Evolutionary conservation across 2,329 filamentous ascomycete genomes (phyloP).

Genomic region (Penicillium sp.): DNA sequence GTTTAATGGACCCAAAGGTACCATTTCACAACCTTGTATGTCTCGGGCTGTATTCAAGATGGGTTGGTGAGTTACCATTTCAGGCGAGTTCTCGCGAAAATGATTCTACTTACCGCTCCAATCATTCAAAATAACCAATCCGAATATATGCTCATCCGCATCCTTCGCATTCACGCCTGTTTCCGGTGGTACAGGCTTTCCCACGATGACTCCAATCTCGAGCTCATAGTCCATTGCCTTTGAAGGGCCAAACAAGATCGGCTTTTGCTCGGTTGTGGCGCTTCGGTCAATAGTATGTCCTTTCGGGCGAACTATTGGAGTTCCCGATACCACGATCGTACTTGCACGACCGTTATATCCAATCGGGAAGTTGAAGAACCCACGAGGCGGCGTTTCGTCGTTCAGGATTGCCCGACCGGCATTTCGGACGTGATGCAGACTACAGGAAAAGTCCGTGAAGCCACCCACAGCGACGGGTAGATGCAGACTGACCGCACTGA

Average conservation of each 20-base stretch:
- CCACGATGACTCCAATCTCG: constrained; percentile 50
- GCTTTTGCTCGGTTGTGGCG: constrained; percentile 16
- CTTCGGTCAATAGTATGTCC: constrained; percentile 36
- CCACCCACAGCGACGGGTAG: constrained; percentile 58
- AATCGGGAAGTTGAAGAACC: constrained; percentile 52
- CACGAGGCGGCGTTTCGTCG: constrained; percentile 25
- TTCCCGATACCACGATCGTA: constrained; percentile 54
- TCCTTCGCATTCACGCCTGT: constrained; percentile 46
- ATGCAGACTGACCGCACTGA: constrained; percentile 51
- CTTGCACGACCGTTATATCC: constrained; percentile 59
- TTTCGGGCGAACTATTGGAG: constrained; percentile 49
- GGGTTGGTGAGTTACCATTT: neutral
- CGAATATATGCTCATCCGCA: constrained; percentile 63
- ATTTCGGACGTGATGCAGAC: constrained; percentile 29
- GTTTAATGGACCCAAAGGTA: constrained; percentile 61
- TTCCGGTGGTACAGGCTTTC: constrained; percentile 42
- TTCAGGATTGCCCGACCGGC: constrained; percentile 28
- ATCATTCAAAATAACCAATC: constrained; percentile 63
- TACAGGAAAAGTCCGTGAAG: constrained; percentile 52
- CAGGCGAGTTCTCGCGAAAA: neutral
- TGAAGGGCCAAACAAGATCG: constrained; percentile 23
- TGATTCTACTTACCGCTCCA: constrained; percentile 45
- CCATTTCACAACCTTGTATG: constrained; percentile 64
- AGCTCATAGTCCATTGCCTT: constrained; percentile 43
- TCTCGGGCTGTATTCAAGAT: constrained; percentile 40